Base-by-base conservation (phyloP, 345 rosid genomes). In the Sisymbrium irio region DNA sequence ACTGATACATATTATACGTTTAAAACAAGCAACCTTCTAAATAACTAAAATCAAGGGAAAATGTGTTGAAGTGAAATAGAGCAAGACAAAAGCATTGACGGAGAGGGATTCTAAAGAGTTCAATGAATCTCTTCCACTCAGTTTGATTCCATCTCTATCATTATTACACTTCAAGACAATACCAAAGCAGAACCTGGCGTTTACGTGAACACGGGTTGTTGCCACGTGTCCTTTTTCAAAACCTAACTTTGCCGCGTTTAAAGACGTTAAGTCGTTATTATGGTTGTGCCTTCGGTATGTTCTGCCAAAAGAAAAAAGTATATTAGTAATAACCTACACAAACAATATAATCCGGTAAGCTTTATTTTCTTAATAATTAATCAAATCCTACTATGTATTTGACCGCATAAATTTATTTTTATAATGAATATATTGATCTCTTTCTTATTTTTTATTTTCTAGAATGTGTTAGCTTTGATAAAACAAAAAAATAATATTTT, bases 171-270 rank as follows among this genome's bases (percentile, higher is more conserved):
- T 57, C 33, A 46, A 27, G 44, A 65, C 66, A 46, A 27, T 39
- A 62, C 59, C 53, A 36, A 60, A 50, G n/a, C 54, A 62, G 41
- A 49, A 45, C 22, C 49, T 65, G 45, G 72, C 42, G 6, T 56
- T 10, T 57, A 46, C 72, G 22, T 57, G 67, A 47, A 4, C 62
- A 67, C 40, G 7, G 78, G 63, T 11, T 67, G 4, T 75, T 33
- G 57, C 68, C 79, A 68, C 39, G 41, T 68, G 74, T 61, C 25
- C 6, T 35, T 7, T 51, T 75, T 75, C 62, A 40, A 74, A 58
- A 74, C 55, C 33, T 67, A 30, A 37, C 10, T 56, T 67, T 67
- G 73, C 73, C 67, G 77, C 77, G 66, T 65, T 65, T 73, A 22
- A 14, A 13, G 53, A 72, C 69, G 53, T 49, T 39, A 71, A 36